A percentile compares a stretch with the other conserved stretches of the same genome.
These are phyloP conservation scores for Magnaporthiopsis incrustans DNA, from an alignment of 2,329 filamentous ascomycete genomes.

Conservation along the genomic window DNA sequence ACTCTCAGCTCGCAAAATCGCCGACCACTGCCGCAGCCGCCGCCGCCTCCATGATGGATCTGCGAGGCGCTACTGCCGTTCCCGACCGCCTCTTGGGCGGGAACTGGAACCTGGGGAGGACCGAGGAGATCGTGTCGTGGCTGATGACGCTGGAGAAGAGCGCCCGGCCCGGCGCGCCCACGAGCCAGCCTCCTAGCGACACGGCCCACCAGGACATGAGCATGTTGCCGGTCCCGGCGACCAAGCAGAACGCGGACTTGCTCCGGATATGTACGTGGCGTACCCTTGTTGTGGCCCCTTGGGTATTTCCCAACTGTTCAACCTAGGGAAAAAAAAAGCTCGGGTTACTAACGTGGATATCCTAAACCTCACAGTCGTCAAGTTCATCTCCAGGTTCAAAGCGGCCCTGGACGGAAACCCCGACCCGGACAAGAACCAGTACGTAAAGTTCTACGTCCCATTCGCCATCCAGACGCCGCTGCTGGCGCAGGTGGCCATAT, in stretches of 20 bases:
- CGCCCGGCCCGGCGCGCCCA: background rate
- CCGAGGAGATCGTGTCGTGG: slow-evolving; percentile 4
- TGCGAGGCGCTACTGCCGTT: background rate
- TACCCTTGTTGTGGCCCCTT: no score
- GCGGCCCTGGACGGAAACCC: slow-evolving; percentile 41
- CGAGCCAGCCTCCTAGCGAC: background rate
- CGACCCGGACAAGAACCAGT: slow-evolving; percentile 29
- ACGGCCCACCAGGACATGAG: background rate
- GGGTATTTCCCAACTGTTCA: no score
- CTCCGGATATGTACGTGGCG: slow-evolving; percentile 34
- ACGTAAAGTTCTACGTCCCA: slow-evolving; percentile 39
- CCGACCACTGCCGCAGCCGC: background rate
- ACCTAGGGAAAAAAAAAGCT: no score
- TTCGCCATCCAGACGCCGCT: slow-evolving; percentile 41
- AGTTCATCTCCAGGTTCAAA: slow-evolving; percentile 42
- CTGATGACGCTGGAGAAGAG: slow-evolving; percentile 4
- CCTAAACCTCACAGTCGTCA: slow-evolving; percentile 28
- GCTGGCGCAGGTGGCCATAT: slow-evolving; percentile 39
- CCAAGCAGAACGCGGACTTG: slow-evolving; percentile 37
- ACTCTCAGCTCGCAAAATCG: background rate
- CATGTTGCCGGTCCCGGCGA: slow-evolving; percentile 30
- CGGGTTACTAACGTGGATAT: background rate
- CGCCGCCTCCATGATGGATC: no score
- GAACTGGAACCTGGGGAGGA: slow-evolving; percentile 3
- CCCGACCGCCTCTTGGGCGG: background rate